phyloP scores from a whole-genome alignment of 805 yeast genomes.

The Ogataea zsoltii region DNA sequence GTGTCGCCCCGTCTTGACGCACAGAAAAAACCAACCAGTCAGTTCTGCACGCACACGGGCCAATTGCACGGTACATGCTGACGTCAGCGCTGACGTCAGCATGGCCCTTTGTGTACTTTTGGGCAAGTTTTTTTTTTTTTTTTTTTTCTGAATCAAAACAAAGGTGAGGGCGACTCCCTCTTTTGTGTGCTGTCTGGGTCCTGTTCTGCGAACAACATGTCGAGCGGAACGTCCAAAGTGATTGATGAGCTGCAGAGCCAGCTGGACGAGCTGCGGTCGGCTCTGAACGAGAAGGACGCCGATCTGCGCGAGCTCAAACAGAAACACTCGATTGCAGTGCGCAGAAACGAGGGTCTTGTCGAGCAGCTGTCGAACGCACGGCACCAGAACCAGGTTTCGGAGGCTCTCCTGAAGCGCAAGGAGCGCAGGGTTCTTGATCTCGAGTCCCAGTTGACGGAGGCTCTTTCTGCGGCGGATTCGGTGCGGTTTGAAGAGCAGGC shows the following conservation, averaged over 20 bases:
- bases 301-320: slow-evolving; percentile 51
- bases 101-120: no score
- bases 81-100: no score
- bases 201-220: not conserved
- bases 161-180: not conserved
- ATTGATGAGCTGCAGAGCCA: slow-evolving; percentile 33
- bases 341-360: slow-evolving; percentile 52
- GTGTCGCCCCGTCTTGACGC: no score
- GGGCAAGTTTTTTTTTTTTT: no score
- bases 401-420: slow-evolving; percentile 65
- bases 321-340: slow-evolving; percentile 46
- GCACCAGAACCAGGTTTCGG: slow-evolving; percentile 76
- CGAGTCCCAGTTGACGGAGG: slow-evolving; percentile 55
- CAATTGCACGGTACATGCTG: no score
- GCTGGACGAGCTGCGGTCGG: slow-evolving; percentile 30
- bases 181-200: not conserved
- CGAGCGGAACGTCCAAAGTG: slow-evolving; percentile 32
- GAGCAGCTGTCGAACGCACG: slow-evolving; percentile 70
- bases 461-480: slow-evolving; percentile 48
- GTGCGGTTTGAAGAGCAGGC: slow-evolving; percentile 50
- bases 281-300: slow-evolving; percentile 25
- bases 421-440: slow-evolving; percentile 68
- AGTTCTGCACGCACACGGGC: no score
- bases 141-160: no score
- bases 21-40: no score